Base-by-base conservation (phyloP, 192 early-diverging fungal species). In the Funneliformis geosporum region DNA sequence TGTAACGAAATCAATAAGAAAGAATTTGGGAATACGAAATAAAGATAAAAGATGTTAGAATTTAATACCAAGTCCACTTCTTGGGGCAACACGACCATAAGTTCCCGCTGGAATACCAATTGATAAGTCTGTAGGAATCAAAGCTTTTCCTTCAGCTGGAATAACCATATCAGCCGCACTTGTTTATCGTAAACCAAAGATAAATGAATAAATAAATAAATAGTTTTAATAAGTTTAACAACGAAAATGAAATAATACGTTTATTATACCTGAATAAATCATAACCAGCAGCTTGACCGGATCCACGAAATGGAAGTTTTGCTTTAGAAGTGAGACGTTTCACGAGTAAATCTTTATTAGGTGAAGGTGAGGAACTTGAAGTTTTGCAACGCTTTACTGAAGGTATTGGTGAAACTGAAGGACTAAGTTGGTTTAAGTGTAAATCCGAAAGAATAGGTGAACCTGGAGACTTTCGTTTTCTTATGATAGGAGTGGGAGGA, bases 11-110 rank as follows among this genome's bases (percentile, higher is more conserved):
- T 6, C 8, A 60, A 61, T 27, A 60, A 16, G 61, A 39, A 40
- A n/a, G 43, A 7, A 21, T 59, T 40, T 42, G n/a, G n/a, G n/a
- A 5, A 14, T 6, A 18, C 9, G n/a, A 60, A 18, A 71, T 75
- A 9, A 27, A 5, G 25, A 21, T 61, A n/a, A 43, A 21, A 80
- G 7, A 55, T 2, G 68, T 59, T 21, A 55, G 28, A 11, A 60
- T 27, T 8, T 18, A 18, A 94, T 89, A 4, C 97, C 96, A 59
- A 99, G 87, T 0, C 97, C 96, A 42, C 91, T 94, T 40, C 98
- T 88, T 42, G 97, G 97, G 2, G 98, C 98, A 5, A 99, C 93
- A 80, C 98, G 94, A 6, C 95, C 98, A 83, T 99, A 99, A 39
- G 93, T 92, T 33, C 96, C 96, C 38, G 77, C 62, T 4, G 98